Conservation (phyloP, 2,329 filamentous ascomycete genomes). For the Ceratocystis variospora region DNA sequence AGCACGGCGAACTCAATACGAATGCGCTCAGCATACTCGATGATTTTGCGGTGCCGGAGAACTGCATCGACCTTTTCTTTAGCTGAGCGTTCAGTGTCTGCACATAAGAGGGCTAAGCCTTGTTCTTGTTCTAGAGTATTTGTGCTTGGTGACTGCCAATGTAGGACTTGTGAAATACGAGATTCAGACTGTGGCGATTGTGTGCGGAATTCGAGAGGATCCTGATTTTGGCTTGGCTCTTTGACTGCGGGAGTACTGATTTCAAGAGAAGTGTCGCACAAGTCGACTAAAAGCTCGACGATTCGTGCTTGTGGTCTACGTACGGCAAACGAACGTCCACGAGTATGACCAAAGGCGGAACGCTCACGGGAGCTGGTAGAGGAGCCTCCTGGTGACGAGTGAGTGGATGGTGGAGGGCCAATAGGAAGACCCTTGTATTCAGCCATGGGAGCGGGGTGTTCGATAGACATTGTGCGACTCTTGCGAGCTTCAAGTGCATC, state of each 20-base stretch:
- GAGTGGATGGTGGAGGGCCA: slow-evolving; percentile 56
- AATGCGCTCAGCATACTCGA: slow-evolving; percentile 93
- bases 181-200: slow-evolving; percentile 94
- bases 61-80: slow-evolving; percentile 87
- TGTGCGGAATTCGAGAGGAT: slow-evolving; percentile 66
- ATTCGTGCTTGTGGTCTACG: slow-evolving; percentile 81
- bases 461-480: slow-evolving; percentile 47
- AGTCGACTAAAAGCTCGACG: slow-evolving; percentile 83
- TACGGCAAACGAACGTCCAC: slow-evolving; percentile 80
- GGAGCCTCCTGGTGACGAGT: slow-evolving; percentile 57
- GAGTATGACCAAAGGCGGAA: slow-evolving; percentile 64
- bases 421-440: slow-evolving; percentile 86
- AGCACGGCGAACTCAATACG: slow-evolving; percentile 84
- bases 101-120: slow-evolving; percentile 72
- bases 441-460: slow-evolving; percentile 43
- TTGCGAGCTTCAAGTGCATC: slow-evolving; percentile 76
- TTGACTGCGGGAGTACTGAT: slow-evolving; percentile 91
- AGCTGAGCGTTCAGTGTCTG: slow-evolving; percentile 74
- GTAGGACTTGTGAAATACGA: slow-evolving; percentile 80
- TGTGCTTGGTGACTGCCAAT: slow-evolving; percentile 90
- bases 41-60: slow-evolving; percentile 76
- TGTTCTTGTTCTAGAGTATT: slow-evolving; percentile 89
- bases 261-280: slow-evolving; percentile 90
- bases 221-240: slow-evolving; percentile 44
- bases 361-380: slow-evolving; percentile 60